Evolutionary conservation across 192 early-diverging fungal genomes (phyloP), one percentile per base, ranked within the genome.

Genomic region (Oehlia diaphana): DNA sequence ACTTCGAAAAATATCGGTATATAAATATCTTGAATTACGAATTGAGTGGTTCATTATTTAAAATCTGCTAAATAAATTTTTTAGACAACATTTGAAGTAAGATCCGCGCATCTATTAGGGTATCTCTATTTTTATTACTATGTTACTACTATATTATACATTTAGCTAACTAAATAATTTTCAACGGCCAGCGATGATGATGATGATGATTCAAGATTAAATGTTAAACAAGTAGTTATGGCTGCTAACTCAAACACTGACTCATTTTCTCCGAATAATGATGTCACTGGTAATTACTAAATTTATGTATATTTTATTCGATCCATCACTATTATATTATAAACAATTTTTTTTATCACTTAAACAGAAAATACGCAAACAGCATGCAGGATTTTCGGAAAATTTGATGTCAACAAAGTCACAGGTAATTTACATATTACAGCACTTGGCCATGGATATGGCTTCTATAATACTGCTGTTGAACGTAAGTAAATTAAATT

Each of bases 371-470:
- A 66, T 35, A 86, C 86, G 49, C 86, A 86, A 62, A 85, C 88
- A 44, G 94, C 90, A 3, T 98, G 97, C 82, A 83, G 92, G 13
- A 87, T 97, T 14, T 79, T 83, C 42, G 97, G 97, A 19, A 87
- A 90, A 9, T 86, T 95, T 12, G 78, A 86, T 42, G 91, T 94
- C 66, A 92, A 93, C 83, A 96, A 95, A 77, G 88, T 98, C 9
- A 86, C 92, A 6, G 95, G 96, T 31, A 95, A 95, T 83, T 87
- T 98, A 68, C 96, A 98, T 75, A 90, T 98, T 82, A 98, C 96
- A 6, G 92, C 96, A 9, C 82, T 89, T 58, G 96, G 96, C 14
- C 95, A 97, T 81, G 97, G 95, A 63, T 97, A 97, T 82, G 92
- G 90, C 8, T 83, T 23, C 3, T 23, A 75, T 9, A 93, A 95